A percentile compares a stretch with the other conserved stretches of the same genome.
Conservation (phyloP, 192 early-diverging fungal genomes). For the Entomortierella chlamydospora region DNA sequence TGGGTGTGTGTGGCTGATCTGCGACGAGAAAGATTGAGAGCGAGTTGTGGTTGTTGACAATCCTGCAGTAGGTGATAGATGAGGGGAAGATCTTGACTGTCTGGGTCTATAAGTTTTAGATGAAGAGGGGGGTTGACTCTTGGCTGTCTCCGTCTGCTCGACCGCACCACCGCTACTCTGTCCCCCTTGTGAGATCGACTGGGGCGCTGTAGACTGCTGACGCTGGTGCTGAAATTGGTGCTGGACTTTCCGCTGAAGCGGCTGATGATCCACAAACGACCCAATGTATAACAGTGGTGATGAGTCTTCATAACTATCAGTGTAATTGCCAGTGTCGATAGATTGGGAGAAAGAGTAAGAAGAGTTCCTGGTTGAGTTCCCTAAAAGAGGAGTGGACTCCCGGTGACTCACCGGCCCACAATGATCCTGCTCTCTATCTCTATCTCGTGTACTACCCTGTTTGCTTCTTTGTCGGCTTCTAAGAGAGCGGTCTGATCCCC, state of each 20-base stretch:
- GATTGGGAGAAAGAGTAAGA: slow-evolving; percentile 36
- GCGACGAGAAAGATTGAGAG: slow-evolving; percentile 21
- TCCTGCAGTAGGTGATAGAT: slow-evolving; percentile 4
- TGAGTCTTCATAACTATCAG: slow-evolving; percentile 30
- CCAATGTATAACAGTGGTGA: slow-evolving; percentile 27
- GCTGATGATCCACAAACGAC: slow-evolving; percentile 52
- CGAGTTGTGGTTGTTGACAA: slow-evolving; percentile 21
- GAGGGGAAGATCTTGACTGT: neutral
- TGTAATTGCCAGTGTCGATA: slow-evolving; percentile 28
- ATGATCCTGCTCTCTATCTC: neutral
- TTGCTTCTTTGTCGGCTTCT: slow-evolving; percentile 5
- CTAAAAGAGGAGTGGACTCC: slow-evolving; percentile 12
- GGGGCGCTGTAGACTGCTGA: too few species aligned
- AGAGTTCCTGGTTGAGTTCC: slow-evolving; percentile 18
- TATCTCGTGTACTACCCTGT: slow-evolving; percentile 1
- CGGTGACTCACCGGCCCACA: neutral
- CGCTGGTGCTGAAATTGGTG: slow-evolving; percentile 22
- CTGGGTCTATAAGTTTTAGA: neutral
- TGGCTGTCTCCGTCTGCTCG: neutral
- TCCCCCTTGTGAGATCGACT: neutral
- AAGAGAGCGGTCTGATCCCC: slow-evolving; percentile 16
- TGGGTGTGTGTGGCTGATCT: neutral
- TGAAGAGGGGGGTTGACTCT: neutral
- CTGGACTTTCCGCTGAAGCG: slow-evolving; percentile 35
- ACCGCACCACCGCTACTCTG: neutral